These are phyloP conservation scores for Coniochaeta sp. DNA, from an alignment of 2,329 filamentous ascomycete genomes.

Conservation along the genomic window DNA sequence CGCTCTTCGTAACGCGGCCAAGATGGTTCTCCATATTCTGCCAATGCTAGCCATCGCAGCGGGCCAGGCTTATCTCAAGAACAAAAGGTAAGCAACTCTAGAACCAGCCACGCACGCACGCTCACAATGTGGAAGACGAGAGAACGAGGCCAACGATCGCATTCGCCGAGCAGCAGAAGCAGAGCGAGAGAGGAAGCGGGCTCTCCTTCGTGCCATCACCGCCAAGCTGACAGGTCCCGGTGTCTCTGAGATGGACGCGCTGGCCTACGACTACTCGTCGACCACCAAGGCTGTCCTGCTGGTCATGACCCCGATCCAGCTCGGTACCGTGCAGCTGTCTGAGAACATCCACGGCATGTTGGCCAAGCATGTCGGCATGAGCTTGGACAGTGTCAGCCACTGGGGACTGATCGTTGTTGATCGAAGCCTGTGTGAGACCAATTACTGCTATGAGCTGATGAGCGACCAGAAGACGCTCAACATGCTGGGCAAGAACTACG, in stretches of 20 bases:
- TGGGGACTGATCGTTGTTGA: constrained; percentile 21
- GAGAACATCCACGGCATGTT: constrained; percentile 17
- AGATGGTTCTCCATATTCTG: neutral
- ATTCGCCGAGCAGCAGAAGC: neutral
- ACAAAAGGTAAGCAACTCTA: neutral
- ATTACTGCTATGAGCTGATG: constrained; percentile 21
- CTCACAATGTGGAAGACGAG: neutral
- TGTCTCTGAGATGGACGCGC: neutral
- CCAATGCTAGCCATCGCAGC: neutral
- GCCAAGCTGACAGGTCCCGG: constrained; percentile 16
- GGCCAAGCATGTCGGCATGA: constrained; percentile 20
- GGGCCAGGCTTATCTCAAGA: neutral
- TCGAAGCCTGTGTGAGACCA: constrained; percentile 12
- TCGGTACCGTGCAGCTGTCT: constrained; percentile 18
- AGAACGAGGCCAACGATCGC: constrained; percentile 1
- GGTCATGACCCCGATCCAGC: constrained; percentile 19
- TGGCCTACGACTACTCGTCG: constrained; percentile 15
- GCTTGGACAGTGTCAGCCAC: constrained; percentile 18
- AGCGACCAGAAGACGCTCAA: constrained; percentile 20
- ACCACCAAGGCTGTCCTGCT: constrained; percentile 17
- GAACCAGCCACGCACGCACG: neutral
- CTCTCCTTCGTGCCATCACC: constrained; percentile 13
- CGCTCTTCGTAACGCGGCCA: neutral
- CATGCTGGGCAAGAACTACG: constrained; percentile 18
- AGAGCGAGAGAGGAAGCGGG: constrained; percentile 12